These are phyloP conservation scores for Blastocrithidia nonstop DNA, from an alignment of 208 protist genomes.

Conservation along the genomic window DNA sequence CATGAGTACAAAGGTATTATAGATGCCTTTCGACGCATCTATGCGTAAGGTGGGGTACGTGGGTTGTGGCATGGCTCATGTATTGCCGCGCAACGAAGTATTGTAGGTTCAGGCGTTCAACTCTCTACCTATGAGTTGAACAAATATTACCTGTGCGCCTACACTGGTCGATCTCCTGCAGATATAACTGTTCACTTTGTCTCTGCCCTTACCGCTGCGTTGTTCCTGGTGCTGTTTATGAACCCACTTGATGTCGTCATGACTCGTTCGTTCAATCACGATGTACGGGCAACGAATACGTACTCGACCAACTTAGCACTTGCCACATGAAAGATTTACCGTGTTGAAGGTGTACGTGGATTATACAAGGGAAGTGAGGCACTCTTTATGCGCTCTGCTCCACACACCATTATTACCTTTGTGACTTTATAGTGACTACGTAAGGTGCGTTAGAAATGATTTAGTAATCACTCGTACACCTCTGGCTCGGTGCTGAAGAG, in stretches of 20 bases:
- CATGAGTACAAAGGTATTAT: constrained; percentile 22
- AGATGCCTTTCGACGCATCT: constrained; percentile 26
- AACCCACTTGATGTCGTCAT: constrained; percentile 55
- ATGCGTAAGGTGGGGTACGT: constrained; percentile 13
- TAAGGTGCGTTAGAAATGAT: constrained; percentile 22
- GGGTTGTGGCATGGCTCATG: constrained; percentile 28
- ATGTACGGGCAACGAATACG: constrained; percentile 2
- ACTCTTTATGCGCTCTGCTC: constrained; percentile 31
- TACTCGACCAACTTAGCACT: constrained; percentile 18
- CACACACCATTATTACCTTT: constrained; percentile 50
- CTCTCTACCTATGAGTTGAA: constrained; percentile 33
- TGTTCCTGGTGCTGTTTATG: constrained; percentile 17
- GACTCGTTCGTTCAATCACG: constrained; percentile 40
- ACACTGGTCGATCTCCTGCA: constrained; percentile 6
- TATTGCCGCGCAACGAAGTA: constrained; percentile 21
- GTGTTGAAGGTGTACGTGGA: constrained; percentile 41
- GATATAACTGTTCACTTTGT: constrained; percentile 35
- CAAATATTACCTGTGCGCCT: constrained; percentile 7
- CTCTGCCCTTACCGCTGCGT: constrained; percentile 13
- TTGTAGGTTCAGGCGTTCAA: constrained; percentile 24
- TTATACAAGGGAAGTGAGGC: constrained; percentile 53
- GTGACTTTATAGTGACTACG: constrained; percentile 35
- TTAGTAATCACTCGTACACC: constrained; percentile 29
- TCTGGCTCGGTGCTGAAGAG: constrained; percentile 19
- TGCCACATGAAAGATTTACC: constrained; percentile 20